These are phyloP conservation scores for Aphanocladium album DNA, from an alignment of 2,329 filamentous ascomycete species.

Conservation along the genomic window DNA sequence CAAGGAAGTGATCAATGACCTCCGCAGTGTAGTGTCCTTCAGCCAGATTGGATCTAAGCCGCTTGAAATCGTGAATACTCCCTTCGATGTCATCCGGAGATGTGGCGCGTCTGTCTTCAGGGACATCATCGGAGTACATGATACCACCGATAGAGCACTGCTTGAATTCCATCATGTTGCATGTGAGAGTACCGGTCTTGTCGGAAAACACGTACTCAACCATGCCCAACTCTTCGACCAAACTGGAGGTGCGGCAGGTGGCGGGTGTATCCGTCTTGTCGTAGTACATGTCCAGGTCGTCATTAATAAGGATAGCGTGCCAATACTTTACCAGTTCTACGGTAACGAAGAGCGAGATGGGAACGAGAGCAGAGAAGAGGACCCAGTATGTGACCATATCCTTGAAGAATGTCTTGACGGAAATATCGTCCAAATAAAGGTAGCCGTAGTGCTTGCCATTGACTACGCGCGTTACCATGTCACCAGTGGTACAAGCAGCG, in stretches of 20 bases:
- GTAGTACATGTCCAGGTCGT: slow-evolving; percentile 96
- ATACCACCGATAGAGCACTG: slow-evolving; percentile 90
- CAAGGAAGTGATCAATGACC: slow-evolving; percentile 73
- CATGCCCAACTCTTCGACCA: slow-evolving; percentile 96
- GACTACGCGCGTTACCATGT: slow-evolving; percentile 71
- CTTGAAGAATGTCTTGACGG: slow-evolving; percentile 75
- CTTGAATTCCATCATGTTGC: slow-evolving; percentile 98
- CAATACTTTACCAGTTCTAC: slow-evolving; percentile 98
- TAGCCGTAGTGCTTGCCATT: slow-evolving; percentile 62
- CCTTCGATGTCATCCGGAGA: slow-evolving; percentile 71
- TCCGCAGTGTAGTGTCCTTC: slow-evolving; percentile 44
- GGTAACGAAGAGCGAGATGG: slow-evolving; percentile 96
- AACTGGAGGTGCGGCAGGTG: slow-evolving; percentile 89
- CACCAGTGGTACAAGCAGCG: slow-evolving; percentile 84
- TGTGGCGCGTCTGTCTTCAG: slow-evolving; percentile 80
- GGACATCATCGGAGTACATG: slow-evolving; percentile 87
- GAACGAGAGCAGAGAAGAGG: slow-evolving; percentile 90
- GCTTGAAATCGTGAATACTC: slow-evolving; percentile 80
- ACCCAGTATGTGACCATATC: slow-evolving; percentile 99
- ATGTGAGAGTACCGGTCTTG: slow-evolving; percentile 96
- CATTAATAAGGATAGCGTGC: slow-evolving; percentile 96
- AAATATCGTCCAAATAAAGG: slow-evolving; percentile 60
- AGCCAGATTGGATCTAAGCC: slow-evolving; percentile 64
- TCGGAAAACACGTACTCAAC: slow-evolving; percentile 99
- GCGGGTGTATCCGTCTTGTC: slow-evolving; percentile 92